These are phyloP conservation scores for Inonotus hispidus DNA, from an alignment of 1,284 basidiomycete genomes.

Conservation along the genomic window DNA sequence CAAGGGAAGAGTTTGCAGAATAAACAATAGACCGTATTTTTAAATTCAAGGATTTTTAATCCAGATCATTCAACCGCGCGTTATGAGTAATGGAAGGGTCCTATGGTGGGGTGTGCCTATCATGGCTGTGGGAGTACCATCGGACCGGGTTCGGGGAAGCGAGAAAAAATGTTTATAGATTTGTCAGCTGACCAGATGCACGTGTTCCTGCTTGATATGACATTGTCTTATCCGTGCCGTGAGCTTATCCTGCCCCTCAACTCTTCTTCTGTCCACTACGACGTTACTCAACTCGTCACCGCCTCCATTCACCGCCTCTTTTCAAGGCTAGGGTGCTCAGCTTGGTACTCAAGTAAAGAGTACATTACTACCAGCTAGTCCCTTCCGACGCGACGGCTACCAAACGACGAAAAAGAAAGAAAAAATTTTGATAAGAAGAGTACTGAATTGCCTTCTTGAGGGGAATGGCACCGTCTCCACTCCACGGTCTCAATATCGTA, in stretches of 20 bases:
- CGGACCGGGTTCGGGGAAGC: background rate
- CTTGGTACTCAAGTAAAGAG: background rate
- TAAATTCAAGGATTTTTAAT: too few species aligned
- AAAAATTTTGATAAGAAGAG: background rate
- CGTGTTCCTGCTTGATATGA: background rate
- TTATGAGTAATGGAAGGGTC: too few species aligned
- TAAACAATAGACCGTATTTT: too few species aligned
- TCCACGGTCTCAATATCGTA: slow-evolving; percentile 76
- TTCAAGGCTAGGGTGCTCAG: background rate
- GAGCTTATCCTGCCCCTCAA: background rate
- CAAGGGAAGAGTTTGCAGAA: too few species aligned
- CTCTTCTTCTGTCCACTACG: background rate
- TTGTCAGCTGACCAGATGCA: background rate
- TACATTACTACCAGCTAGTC: background rate
- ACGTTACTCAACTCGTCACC: background rate
- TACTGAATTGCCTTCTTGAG: background rate
- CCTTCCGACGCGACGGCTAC: background rate
- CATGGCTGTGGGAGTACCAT: background rate
- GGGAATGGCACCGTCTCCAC: slow-evolving; percentile 50
- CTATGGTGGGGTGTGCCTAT: too few species aligned
- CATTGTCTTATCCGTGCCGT: background rate
- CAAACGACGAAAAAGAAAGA: background rate
- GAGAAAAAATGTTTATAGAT: background rate
- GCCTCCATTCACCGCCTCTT: background rate
- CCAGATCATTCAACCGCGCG: too few species aligned